Percentiles rank a stretch among this genome's conserved stretches.
Evolutionary conservation across 2,329 filamentous ascomycete genomes (phyloP).

Genomic region (Penicillium hesseltinei): DNA sequence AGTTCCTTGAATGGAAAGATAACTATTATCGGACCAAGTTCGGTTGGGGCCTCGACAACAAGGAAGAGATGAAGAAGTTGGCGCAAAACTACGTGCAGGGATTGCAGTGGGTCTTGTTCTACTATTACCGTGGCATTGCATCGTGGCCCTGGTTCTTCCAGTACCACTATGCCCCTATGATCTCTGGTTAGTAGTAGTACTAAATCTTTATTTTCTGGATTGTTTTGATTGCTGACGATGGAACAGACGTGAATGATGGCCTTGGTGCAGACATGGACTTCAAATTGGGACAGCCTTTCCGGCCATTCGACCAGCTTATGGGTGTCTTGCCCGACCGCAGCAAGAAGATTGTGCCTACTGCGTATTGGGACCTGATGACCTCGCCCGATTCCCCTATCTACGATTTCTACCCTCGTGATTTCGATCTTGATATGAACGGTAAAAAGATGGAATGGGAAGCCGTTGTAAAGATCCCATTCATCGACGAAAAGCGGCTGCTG

Average conservation of each 20-base stretch:
- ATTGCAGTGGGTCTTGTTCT: slow-evolving; percentile 95
- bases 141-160: slow-evolving; percentile 98
- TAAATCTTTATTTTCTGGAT: not conserved
- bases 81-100: slow-evolving; percentile 97
- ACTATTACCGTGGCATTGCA: slow-evolving; percentile 95
- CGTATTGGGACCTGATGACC: slow-evolving; percentile 93
- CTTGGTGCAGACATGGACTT: slow-evolving; percentile 86
- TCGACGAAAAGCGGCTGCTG: slow-evolving; percentile 84
- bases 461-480: slow-evolving; percentile 98
- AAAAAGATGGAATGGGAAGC: slow-evolving; percentile 99
- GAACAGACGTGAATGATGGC: slow-evolving; percentile 78
- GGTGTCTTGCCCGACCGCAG: slow-evolving; percentile 95
- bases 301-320: slow-evolving; percentile 95
- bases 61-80: slow-evolving; percentile 75
- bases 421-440: slow-evolving; percentile 97
- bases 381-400: slow-evolving; percentile 86
- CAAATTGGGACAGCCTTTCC: slow-evolving; percentile 90
- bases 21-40: slow-evolving; percentile 91
- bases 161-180: slow-evolving; percentile 97
- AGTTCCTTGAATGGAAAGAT: slow-evolving; percentile 91
- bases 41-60: slow-evolving; percentile 78
- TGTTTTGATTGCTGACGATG: slow-evolving; percentile 21
- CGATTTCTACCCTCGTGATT: slow-evolving; percentile 96
- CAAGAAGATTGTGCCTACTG: slow-evolving; percentile 86
- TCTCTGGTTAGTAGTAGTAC: slow-evolving; percentile 61